Conservation (phyloP, 2,329 filamentous ascomycete genomes). For the Daldinia eschscholtzii region DNA sequence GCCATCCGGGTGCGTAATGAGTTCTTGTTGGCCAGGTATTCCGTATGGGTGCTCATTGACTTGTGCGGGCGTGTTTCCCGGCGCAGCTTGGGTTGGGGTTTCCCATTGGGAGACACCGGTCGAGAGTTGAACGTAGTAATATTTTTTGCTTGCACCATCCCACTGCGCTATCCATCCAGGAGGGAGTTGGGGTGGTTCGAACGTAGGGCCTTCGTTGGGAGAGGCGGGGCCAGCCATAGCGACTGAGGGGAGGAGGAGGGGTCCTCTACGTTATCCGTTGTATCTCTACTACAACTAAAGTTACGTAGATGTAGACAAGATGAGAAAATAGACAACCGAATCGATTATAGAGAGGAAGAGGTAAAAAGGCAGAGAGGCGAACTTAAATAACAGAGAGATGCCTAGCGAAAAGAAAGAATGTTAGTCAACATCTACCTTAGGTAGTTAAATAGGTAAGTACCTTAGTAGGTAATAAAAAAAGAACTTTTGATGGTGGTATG, state of each 20-base stretch:
- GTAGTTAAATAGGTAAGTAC: not conserved
- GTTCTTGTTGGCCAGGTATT: conserved; percentile 62
- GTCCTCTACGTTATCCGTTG: conserved; percentile 32
- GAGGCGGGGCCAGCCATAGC: conserved; percentile 69
- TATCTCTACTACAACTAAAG: conserved; percentile 27
- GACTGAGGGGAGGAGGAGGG: conserved; percentile 42
- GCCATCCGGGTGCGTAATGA: conserved; percentile 73
- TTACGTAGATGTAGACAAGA: conserved; percentile 24
- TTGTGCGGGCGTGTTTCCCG: conserved; percentile 70
- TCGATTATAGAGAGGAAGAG: conserved; percentile 10
- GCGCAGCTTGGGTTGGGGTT: conserved; percentile 73
- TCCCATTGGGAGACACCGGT: conserved; percentile 81
- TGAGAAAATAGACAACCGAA: conserved; percentile 15
- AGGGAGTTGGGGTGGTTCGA: conserved; percentile 69
- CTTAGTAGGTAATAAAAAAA: conserved; percentile 7
- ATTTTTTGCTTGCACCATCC: conserved; percentile 73
- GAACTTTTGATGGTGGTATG: conserved; percentile 35
- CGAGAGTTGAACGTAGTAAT: conserved; percentile 79
- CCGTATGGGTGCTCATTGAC: conserved; percentile 73
- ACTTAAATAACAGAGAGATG: conserved; percentile 11
- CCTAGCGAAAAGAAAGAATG: conserved; percentile 18
- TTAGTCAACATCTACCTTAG: not conserved
- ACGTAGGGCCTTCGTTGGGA: conserved; percentile 70
- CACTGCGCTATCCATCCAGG: conserved; percentile 78
- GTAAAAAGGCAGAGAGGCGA: not conserved